phyloP scores from a whole-genome alignment of 352 stramenopile species.

The Globisporangium okanoganense region DNA sequence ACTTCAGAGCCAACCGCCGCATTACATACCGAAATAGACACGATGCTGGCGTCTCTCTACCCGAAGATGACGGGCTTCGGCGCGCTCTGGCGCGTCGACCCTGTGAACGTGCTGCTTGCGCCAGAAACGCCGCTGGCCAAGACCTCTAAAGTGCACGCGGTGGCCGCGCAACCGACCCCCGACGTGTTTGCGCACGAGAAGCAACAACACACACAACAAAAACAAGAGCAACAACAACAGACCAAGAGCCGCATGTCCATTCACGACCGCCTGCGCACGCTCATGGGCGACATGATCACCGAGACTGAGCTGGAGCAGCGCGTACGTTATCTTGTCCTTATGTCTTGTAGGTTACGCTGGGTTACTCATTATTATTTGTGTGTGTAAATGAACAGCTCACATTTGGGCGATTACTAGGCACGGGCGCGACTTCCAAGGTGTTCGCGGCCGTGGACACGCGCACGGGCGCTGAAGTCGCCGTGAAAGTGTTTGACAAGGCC shows the following conservation, averaged over 20 bases:
- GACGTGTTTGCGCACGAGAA: constrained; percentile 9
- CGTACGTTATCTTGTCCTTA: constrained; percentile 19
- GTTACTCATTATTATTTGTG: no score
- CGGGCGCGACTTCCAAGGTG: constrained; percentile 73
- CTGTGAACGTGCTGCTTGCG: constrained; percentile 25
- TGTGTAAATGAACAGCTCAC: constrained; percentile 46
- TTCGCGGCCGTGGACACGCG: constrained; percentile 55
- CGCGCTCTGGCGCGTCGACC: constrained; percentile 44
- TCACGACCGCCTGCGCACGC: constrained; percentile 49
- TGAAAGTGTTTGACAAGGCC: constrained; percentile 86
- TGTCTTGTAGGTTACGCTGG: neutral
- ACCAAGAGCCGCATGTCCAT: constrained; percentile 27
- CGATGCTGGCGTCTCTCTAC: constrained; percentile 13
- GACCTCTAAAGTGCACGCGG: constrained; percentile 21
- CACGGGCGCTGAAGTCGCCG: constrained; percentile 45
- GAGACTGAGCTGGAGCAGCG: constrained; percentile 50
- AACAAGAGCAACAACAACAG: constrained; percentile 6
- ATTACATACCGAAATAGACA: neutral
- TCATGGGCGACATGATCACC: constrained; percentile 62
- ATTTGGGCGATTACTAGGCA: constrained; percentile 60
- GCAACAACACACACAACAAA: neutral
- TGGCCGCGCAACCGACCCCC: neutral
- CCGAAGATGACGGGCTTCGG: constrained; percentile 24
- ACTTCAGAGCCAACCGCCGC: neutral
- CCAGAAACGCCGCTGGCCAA: constrained; percentile 18